Conservation (phyloP, 2,329 filamentous ascomycete genomes). For the Graphilbum ipis-grandicollis region DNA sequence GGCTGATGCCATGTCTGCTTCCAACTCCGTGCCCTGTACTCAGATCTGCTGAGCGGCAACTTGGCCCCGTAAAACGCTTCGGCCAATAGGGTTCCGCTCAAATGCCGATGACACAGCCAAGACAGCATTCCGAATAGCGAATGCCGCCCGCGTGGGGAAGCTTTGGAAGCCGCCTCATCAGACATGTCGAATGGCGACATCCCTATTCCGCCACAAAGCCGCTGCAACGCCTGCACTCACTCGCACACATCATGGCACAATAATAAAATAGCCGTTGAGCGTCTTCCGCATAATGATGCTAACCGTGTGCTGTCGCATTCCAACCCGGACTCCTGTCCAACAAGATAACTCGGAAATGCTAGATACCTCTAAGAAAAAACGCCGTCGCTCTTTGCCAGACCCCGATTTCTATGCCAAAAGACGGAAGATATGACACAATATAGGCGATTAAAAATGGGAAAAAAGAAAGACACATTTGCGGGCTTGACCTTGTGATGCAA, state of each 20-base stretch:
- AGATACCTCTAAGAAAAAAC: neutral
- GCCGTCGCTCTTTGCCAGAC: neutral
- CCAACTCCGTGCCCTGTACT: no score
- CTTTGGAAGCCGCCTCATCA: neutral
- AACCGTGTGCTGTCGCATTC: neutral
- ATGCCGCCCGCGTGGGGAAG: neutral
- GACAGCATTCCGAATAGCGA: constrained; percentile 2
- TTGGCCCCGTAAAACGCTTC: no score
- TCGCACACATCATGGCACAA: no score
- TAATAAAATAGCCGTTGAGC: no score
- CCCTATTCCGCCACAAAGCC: neutral
- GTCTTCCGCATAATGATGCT: no score
- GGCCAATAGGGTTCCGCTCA: constrained; percentile 2
- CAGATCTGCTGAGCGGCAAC: no score
- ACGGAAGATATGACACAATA: no score
- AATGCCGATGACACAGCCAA: constrained; percentile 2
- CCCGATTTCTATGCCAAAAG: neutral
- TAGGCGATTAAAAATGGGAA: no score
- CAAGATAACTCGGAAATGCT: neutral
- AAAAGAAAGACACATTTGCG: no score
- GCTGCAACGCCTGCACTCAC: no score
- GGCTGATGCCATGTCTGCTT: no score
- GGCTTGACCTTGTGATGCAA: no score
- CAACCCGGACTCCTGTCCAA: neutral
- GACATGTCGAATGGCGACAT: neutral